Evolutionary conservation across 2,329 filamentous ascomycete species (phyloP).

Genomic region (Cercospora nicotianae): DNA sequence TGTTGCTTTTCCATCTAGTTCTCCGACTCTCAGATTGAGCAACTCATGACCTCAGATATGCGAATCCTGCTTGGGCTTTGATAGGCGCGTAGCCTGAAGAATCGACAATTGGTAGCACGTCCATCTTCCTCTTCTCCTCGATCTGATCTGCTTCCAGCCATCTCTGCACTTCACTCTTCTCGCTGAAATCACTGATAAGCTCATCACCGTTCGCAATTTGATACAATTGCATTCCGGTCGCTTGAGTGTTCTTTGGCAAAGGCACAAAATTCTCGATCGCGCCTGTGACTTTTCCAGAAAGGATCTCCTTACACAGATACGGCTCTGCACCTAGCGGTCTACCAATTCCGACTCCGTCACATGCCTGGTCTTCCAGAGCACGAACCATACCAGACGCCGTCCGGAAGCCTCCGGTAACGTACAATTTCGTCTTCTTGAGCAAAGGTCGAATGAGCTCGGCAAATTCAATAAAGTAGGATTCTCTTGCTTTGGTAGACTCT

Average conservation of each 20-base stretch:
- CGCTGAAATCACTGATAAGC: conserved; percentile 36
- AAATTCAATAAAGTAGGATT: conserved; percentile 37
- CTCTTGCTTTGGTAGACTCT: conserved; percentile 33
- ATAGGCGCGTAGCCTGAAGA: conserved; percentile 33
- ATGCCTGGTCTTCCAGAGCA: conserved; percentile 29
- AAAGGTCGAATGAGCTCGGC: conserved; percentile 34
- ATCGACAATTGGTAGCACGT: conserved; percentile 34
- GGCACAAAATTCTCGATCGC: conserved; percentile 37
- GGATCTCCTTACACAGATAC: conserved; percentile 34
- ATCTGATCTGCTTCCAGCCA: conserved; percentile 33
- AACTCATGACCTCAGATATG: conserved; percentile 26
- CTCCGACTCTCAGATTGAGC: background rate
- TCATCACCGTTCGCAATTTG: conserved; percentile 34
- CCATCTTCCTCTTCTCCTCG: conserved; percentile 35
- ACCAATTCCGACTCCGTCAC: conserved; percentile 36
- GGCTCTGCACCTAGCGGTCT: conserved; percentile 36
- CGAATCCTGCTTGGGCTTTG: conserved; percentile 32
- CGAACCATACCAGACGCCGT: conserved; percentile 34
- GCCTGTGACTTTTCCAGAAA: conserved; percentile 31
- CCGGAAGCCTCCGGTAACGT: conserved; percentile 38
- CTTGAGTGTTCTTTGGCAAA: conserved; percentile 36
- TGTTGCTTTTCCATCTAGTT: background rate
- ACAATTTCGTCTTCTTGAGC: conserved; percentile 36
- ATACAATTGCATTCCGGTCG: conserved; percentile 35
- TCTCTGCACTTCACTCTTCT: conserved; percentile 35